Evolutionary conservation across 1,284 basidiomycete species (phyloP).

Genomic region (Tylopilus orsonianus): DNA sequence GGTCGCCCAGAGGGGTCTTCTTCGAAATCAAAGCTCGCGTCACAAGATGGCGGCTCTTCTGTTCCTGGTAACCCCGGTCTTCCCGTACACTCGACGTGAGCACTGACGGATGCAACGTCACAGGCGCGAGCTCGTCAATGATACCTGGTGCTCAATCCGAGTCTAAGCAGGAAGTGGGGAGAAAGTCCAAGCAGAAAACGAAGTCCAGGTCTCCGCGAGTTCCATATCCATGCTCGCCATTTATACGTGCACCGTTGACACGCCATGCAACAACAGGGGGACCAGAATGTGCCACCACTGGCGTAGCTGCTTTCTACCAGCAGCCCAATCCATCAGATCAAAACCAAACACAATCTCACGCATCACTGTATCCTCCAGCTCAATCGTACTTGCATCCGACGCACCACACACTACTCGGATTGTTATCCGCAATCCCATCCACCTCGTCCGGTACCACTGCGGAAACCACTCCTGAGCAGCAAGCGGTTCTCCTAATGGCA

Average conservation of each 20-base stretch:
- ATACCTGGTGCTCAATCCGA: background rate
- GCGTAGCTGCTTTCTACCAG: constrained; percentile 20
- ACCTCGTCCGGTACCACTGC: background rate
- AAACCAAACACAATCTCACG: constrained; percentile 7
- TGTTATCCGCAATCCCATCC: constrained; percentile 20
- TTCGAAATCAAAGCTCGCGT: constrained; percentile 19
- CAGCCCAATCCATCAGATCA: constrained; percentile 5
- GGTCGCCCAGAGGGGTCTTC: constrained; percentile 32
- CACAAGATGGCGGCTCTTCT: constrained; percentile 1
- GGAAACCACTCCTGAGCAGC: constrained; percentile 14
- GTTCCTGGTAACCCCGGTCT: constrained; percentile 10
- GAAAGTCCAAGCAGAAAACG: constrained; percentile 12
- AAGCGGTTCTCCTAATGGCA: constrained; percentile 21
- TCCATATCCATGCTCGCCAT: constrained; percentile 22
- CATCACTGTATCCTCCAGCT: constrained; percentile 1
- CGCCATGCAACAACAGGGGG: constrained; percentile 1
- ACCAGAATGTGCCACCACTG: background rate
- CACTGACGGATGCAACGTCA: constrained; percentile 9
- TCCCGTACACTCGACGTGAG: background rate
- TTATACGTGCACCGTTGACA: constrained; percentile 28
- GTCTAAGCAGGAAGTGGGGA: constrained; percentile 1
- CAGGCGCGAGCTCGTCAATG: constrained; percentile 8
- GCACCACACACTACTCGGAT: constrained; percentile 8
- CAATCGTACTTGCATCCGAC: background rate
- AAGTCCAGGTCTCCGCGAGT: constrained; percentile 14